Evolutionary conservation across 345 rosid genomes (phyloP), one percentile per base, ranked within the genome.

Genomic region (Luvunga scandens): DNA sequence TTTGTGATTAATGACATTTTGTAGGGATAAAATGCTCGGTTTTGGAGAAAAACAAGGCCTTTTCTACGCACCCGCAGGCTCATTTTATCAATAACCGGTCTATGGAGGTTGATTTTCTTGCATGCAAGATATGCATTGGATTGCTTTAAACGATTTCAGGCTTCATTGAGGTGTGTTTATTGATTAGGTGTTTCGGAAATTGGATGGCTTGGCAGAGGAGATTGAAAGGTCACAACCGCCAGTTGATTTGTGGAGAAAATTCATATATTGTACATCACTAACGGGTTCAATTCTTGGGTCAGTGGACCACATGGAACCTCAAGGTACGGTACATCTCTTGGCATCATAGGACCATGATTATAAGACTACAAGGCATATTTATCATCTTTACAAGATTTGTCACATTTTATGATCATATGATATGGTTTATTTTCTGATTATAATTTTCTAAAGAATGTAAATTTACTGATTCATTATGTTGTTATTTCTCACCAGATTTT

Each of bases 251-350:
- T 95, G 99, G 98, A 92, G 98, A 82, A 95, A 91, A 80, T 95
- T 95, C 83, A 85, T 95, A 69, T 95, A 95, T 72, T 95, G 99
- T 75, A 91, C 94, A 27, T 93, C 99, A 0, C 88, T 95, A 72
- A 93, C 91, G 2, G 98, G 99, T 87, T 84, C 90, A 71, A 75
- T 91, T 50, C 92, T 93, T 18, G 99, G 99, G 67, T 88, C 93
- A 62, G 99, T 95, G 61, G 99, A 95, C 80, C 99, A 95, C 79
- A 92, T 95, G 96, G 92, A 89, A 82, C 97, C 97, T 80, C 93
- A 95, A 91, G 99, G 99, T 93, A 75, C 77, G 85, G 34, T 36
- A 77, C 36, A 65, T 67, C 65, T 27, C 55, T 7, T 34, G 25
- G 59, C n/a, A 28, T 73, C 55, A 8, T 25, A n/a, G 30, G 31